These are phyloP conservation scores for Tuber magnatum DNA, from an alignment of 495 filamentous ascomycete species.

Conservation along the genomic window DNA sequence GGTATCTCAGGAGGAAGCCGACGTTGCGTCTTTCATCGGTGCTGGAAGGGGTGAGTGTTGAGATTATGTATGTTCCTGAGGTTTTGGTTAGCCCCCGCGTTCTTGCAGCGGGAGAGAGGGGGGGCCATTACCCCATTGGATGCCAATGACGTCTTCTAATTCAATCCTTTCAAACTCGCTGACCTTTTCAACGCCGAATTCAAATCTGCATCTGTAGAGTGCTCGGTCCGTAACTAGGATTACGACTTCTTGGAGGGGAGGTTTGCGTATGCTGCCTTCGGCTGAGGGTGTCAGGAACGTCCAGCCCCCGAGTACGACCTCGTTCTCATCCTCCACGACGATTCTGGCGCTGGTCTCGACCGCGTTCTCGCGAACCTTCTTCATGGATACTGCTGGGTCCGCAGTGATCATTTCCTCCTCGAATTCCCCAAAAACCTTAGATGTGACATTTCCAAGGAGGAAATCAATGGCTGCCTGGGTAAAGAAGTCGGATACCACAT, in stretches of 20 bases:
- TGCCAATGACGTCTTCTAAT: slow-evolving; percentile 59
- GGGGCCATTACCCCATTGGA: slow-evolving; percentile 51
- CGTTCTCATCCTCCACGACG: slow-evolving; percentile 70
- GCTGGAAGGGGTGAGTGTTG: slow-evolving; percentile 65
- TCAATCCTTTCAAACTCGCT: slow-evolving; percentile 81
- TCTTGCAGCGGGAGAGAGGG: background rate
- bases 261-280: slow-evolving; percentile 55
- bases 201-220: slow-evolving; percentile 79
- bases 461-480: slow-evolving; percentile 91
- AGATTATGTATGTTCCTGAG: slow-evolving; percentile 72
- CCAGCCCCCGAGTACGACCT: slow-evolving; percentile 82
- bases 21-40: slow-evolving; percentile 71
- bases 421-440: slow-evolving; percentile 80
- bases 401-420: slow-evolving; percentile 77
- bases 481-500: slow-evolving; percentile 94
- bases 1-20: slow-evolving; percentile 71
- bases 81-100: background rate
- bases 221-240: slow-evolving; percentile 77
- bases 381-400: slow-evolving; percentile 79
- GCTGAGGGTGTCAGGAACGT: slow-evolving; percentile 55
- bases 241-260: slow-evolving; percentile 75
- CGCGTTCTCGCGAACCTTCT: slow-evolving; percentile 73
- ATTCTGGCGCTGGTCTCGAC: slow-evolving; percentile 80
- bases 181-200: slow-evolving; percentile 90
- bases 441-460: slow-evolving; percentile 78